These are phyloP conservation scores for Papiliotrema laurentii DNA, from an alignment of 1,284 basidiomycete species.

Conservation along the genomic window DNA sequence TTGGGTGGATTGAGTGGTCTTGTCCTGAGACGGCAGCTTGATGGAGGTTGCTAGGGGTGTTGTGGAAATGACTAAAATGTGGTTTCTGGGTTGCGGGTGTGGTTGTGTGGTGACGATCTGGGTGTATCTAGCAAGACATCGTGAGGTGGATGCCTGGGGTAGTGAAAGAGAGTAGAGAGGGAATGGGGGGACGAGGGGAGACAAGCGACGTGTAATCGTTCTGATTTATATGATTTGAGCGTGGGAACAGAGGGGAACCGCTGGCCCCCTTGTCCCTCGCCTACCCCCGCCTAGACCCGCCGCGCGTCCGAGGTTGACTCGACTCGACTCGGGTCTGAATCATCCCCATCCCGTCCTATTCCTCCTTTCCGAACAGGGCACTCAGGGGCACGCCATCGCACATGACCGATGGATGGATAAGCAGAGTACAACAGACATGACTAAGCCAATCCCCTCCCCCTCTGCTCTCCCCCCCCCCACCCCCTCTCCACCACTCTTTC, in stretches of 20 bases:
- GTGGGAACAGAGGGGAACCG: no score
- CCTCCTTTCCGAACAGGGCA: no score
- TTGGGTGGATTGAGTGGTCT: not conserved
- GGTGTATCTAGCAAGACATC: not conserved
- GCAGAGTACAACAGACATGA: no score
- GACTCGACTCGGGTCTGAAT: not conserved
- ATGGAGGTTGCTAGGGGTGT: not conserved
- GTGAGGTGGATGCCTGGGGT: not conserved
- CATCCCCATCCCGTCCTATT: no score
- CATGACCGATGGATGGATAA: not conserved
- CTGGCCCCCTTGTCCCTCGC: no score
- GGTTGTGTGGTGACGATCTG: not conserved
- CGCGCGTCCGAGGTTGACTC: not conserved
- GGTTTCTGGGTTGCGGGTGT: not conserved
- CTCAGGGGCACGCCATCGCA: no score
- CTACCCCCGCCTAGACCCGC: no score
- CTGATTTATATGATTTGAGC: not conserved
- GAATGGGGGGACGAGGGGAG: not conserved
- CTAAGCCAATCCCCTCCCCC: no score
- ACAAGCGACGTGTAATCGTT: no score
- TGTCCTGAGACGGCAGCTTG: not conserved
- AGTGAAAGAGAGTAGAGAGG: not conserved
- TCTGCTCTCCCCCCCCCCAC: no score
- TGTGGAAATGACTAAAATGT: not conserved
- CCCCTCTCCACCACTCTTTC: no score